Conservation (phyloP, 108 stramenopile genomes). For the Cyclotella baltica region DNA sequence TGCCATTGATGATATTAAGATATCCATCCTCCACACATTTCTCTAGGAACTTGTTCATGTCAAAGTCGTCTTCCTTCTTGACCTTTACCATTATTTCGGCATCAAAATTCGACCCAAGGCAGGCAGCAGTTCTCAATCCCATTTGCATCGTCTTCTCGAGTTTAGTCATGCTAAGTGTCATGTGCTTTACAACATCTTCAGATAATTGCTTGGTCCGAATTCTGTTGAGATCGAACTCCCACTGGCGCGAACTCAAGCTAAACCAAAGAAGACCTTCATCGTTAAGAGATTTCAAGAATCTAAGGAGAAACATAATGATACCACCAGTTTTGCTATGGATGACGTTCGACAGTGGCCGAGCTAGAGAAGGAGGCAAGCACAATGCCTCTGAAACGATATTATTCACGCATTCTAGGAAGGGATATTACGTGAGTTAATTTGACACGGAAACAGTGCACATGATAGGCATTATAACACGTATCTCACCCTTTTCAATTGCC, state of each 20-base stretch:
- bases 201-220: conserved; percentile 44
- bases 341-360: conserved; percentile 27
- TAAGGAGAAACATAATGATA: conserved; percentile 33
- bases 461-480: too few species aligned
- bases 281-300: conserved; percentile 58
- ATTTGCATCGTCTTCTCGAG: conserved; percentile 47
- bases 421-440: too few species aligned
- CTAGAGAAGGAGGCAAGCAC: conserved; percentile 33
- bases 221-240: conserved; percentile 63
- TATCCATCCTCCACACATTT: conserved; percentile 30
- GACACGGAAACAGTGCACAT: too few species aligned
- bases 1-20: conserved; percentile 29
- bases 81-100: conserved; percentile 29
- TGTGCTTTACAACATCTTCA: conserved; percentile 44
- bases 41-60: conserved; percentile 44
- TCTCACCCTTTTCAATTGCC: conserved; percentile 25
- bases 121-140: conserved; percentile 59
- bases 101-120: conserved; percentile 59
- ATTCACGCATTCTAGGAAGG: conserved; percentile 30
- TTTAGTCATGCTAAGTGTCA: conserved; percentile 52
- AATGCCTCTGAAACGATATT: conserved; percentile 30
- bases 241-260: conserved; percentile 50
- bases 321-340: conserved; percentile 39
- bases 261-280: conserved; percentile 60
- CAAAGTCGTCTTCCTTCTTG: conserved; percentile 16